A percentile compares a stretch with the other conserved stretches of the same genome.
phyloP scores from a whole-genome alignment of 108 stramenopile species.

The Stephanodiscus minutulus region DNA sequence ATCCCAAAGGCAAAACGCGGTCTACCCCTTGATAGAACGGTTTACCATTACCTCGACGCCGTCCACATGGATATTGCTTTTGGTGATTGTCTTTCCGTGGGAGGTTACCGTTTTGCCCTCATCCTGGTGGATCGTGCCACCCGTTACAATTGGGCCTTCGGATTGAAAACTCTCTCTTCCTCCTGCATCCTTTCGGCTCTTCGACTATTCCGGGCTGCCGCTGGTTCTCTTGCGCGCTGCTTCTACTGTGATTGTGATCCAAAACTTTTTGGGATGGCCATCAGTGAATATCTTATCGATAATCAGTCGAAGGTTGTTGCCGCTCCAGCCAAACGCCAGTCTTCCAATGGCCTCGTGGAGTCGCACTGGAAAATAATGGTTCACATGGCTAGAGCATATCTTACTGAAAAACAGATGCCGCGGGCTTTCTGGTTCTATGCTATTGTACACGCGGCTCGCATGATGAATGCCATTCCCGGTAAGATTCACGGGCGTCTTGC shows the following conservation, averaged over 20 bases:
- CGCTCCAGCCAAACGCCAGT: neutral
- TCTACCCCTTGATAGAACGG: neutral
- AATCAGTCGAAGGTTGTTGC: neutral
- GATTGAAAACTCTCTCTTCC: too few relatives aligned
- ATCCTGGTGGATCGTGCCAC: constrained; percentile 5
- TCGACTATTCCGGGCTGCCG: too few relatives aligned
- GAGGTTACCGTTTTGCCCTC: too few relatives aligned
- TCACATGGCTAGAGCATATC: neutral
- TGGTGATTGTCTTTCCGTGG: too few relatives aligned
- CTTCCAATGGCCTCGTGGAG: neutral
- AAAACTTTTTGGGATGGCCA: too few relatives aligned
- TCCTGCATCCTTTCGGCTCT: too few relatives aligned
- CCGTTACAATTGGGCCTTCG: neutral
- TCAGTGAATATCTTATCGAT: too few relatives aligned
- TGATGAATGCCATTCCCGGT: too few relatives aligned
- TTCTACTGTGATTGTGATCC: too few relatives aligned
- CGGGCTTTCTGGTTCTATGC: neutral
- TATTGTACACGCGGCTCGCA: neutral
- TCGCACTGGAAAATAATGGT: neutral
- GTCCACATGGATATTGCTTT: constrained; percentile 6
- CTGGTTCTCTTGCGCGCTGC: too few relatives aligned
- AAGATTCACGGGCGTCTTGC: too few relatives aligned
- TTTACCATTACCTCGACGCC: constrained; percentile 6
- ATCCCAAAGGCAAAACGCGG: constrained; percentile 6
- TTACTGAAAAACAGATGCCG: neutral